Evolutionary conservation across 441 rosid genomes (phyloP), one percentile per base, ranked within the genome.

Genomic region (Euphorbia celastroides): DNA sequence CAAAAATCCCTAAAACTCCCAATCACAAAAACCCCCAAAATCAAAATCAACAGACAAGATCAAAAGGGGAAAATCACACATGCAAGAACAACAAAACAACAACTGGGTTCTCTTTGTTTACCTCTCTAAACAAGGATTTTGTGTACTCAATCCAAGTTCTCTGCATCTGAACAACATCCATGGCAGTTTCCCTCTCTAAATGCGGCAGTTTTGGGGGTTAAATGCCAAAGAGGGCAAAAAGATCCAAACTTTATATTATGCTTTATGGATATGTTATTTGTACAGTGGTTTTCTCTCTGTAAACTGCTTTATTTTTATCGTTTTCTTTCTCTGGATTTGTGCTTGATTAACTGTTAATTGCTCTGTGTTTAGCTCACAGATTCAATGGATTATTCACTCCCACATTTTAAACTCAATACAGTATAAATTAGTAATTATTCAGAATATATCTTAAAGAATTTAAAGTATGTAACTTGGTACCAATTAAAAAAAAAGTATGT

Each of bases 121-220:
- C 98, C 87, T 93, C 97, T 65, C 77, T 46, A 77, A 86, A 90
- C 80, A 90, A 83, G 75, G 97, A 87, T 68, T 76, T 93, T 27
- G 88, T 85, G 76, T 85, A 88, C 63, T 89, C 95, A 57, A 81
- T 75, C 81, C 77, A 69, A 7, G 80, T 79, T 76, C 89, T 85
- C 84, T 88, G 97, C 92, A 88, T 84, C 88, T 86, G 94, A 78
- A 69, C 82, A 75, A 85, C 84, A 31, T 90, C 97, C 98, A 90
- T 90, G 70, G 8, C 63, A 68, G 70, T 26, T 68, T 34, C 25
- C 67, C 66, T 75, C 46, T 62, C 62, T 72, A 72, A 62, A 62
- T 6, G 17, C 56, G 31, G 6, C 11, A n/a, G 13, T 6, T 34
- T 54, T 11, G 36, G 13, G 27, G 71, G 67, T 70, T 60, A 52